Percentiles rank a stretch among this genome's conserved stretches.
Conservation (phyloP, 805 yeast species). For the Lachancea lanzarotensis region DNA sequence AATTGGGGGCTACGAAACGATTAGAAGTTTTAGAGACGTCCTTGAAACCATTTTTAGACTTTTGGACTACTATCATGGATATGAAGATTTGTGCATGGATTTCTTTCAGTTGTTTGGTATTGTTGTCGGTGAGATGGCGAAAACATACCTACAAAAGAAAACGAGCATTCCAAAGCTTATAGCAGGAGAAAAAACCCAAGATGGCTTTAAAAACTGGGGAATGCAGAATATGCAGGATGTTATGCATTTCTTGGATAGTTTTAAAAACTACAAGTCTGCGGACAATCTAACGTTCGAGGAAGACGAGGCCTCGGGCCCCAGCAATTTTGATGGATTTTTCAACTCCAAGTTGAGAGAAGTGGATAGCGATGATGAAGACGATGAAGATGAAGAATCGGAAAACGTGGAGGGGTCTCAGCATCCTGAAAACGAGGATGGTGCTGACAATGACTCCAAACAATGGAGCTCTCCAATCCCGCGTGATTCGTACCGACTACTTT, state of each 20-base stretch:
- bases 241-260: slow-evolving; percentile 37
- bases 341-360: slow-evolving; percentile 30
- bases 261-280: slow-evolving; percentile 27
- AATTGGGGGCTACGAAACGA: slow-evolving; percentile 60
- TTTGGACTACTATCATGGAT: slow-evolving; percentile 81
- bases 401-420: slow-evolving; percentile 6
- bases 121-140: slow-evolving; percentile 43
- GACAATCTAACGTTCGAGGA: slow-evolving; percentile 12
- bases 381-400: slow-evolving; percentile 10
- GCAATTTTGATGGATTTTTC: slow-evolving; percentile 32
- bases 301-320: slow-evolving; percentile 1
- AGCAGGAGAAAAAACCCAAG: slow-evolving; percentile 19
- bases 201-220: slow-evolving; percentile 54
- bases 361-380: slow-evolving; percentile 35
- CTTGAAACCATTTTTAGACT: slow-evolving; percentile 67
- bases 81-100: slow-evolving; percentile 61
- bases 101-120: slow-evolving; percentile 66
- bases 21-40: slow-evolving; percentile 65
- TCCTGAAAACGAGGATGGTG: slow-evolving; percentile 2
- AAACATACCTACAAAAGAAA: slow-evolving; percentile 30
- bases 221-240: slow-evolving; percentile 41
- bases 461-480: slow-evolving; percentile 71
- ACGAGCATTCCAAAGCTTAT: slow-evolving; percentile 18
- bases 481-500: slow-evolving; percentile 49
- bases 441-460: slow-evolving; percentile 27